phyloP scores from a whole-genome alignment of 78 protist genomes.

The Bodo saltans region DNA sequence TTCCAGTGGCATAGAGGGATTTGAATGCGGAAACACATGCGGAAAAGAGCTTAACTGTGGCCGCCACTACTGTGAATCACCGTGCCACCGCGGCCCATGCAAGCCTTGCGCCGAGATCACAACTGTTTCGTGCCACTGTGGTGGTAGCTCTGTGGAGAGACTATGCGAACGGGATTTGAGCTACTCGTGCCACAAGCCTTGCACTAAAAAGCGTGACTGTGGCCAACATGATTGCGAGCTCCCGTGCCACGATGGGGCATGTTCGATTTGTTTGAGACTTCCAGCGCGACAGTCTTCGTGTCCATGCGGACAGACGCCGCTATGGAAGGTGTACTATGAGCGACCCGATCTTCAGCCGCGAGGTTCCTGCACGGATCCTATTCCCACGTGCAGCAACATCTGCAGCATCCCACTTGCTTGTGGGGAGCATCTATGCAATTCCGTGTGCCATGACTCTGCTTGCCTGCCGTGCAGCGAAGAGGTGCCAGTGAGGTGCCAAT shows the following conservation, averaged over 20 bases:
- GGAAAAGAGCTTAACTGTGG: constrained; percentile 10
- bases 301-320: constrained; percentile 21
- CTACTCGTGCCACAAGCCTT: not conserved
- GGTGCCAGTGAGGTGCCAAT: constrained; percentile 3
- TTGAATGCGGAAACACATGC: constrained; percentile 10
- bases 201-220: constrained; percentile 8
- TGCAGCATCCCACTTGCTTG: not conserved
- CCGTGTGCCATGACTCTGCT: constrained; percentile 10
- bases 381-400: constrained; percentile 1
- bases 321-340: no score
- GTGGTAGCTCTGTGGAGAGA: not conserved
- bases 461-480: constrained; percentile 14
- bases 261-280: not conserved
- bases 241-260: constrained; percentile 17
- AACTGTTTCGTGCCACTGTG: constrained; percentile 15
- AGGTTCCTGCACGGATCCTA: constrained; percentile 15
- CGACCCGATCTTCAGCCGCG: not conserved
- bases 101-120: not conserved
- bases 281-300: not conserved
- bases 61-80: not conserved
- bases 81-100: constrained; percentile 23
- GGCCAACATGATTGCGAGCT: constrained; percentile 18
- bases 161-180: not conserved
- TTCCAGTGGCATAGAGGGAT: not conserved
- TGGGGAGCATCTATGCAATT: constrained; percentile 14